Base-by-base conservation (phyloP, 768 basidiomycete genomes). In the Rhodosporidiobolus sp. region DNA sequence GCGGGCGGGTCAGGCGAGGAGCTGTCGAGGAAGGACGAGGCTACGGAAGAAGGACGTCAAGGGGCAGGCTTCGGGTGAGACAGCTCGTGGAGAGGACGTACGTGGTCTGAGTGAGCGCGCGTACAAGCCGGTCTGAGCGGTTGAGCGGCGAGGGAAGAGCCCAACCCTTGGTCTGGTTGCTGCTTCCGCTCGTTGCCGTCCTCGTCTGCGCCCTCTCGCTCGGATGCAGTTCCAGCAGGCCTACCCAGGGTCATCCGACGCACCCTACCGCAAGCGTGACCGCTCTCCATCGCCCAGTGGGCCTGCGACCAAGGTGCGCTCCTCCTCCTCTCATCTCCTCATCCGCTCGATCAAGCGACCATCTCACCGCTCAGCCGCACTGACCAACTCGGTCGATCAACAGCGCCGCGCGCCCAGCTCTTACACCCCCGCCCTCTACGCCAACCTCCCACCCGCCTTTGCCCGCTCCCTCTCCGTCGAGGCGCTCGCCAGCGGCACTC, bases 221-320 rank as follows among this genome's bases (percentile, higher is more conserved):
- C 38, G 7, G 38, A 49, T 49, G 48, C 38, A 58, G 32, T 7
- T 35, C 2, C 46, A 46, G 30, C 56, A 72, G 49, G 58, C n/a
- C 32, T 28, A 11, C 24, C 54, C 62, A 32, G 24, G 17, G 46
- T 12, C 32, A 26, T 6, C 32, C 60, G 16, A 53, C 34, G 12
- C 49, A 20, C 1, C 59, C 16, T 28, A 38, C 34, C 35, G 70
- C 61, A 58, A 74, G 65, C 65, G 73, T 17, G 28, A n/a, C 16
- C 73, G 59, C 55, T 62, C 73, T 0, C 57, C 52, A 4, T 63
- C 69, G 0, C 68, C 67, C 57, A 56, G 35, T 48, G 28, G 60
- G 3, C 34, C 32, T n/a, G 43, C 63, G 9, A 45, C 32, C 62
- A 70, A 70, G 63, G 69, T 70, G 12, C 48, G 63, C n/a, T 26